Base-by-base conservation (phyloP, 495 filamentous ascomycete species). In the Aspergillus avenaceus region DNA sequence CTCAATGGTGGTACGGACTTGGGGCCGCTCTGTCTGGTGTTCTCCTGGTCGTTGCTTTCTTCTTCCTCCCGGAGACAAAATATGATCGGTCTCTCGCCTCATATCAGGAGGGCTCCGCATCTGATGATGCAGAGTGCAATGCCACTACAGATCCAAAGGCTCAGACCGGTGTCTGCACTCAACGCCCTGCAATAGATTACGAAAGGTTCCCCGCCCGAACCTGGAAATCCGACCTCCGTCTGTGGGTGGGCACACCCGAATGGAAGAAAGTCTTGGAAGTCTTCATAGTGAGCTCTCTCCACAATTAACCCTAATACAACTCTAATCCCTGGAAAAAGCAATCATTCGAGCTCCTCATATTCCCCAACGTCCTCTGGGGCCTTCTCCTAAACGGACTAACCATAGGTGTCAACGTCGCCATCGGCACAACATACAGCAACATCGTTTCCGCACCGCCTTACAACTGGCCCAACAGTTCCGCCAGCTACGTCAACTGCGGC, bases 1-100 rank as follows among this genome's bases (percentile, higher is more conserved):
- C 62, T 0, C 42, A 58, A n/a, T 61, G 63, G 45, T 72, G 69
- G 69, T 72, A 72, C 49, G 59, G 56, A 2, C 62, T 70, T 16
- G 65, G 61, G 1, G 62, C 62, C 8, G 58, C 54, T 0, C 44
- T 72, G 4, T 49, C 51, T 25, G 62, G 55, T 4, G 32, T 59
- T 21, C 50, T 56, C 19, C 69, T 83, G 34, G 34, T 86, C 54
- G 84, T 82, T 65, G 77, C 84, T 22, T 84, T 81, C 67, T 78
- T 83, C 68, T 72, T 87, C 28, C 71, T 88, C 16, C 82, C 82
- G 9, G 85, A 88, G 71, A 87, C 84, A 51, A 88, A 87, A 75
- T 64, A 64, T 24, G 45, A 60, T 24, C 61, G 63, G 3, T 45
- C 54, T 8, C 23, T 59, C 2, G 40, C 52, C 14, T 50, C 63